phyloP scores from a whole-genome alignment of 116 monocot species.

The Papilionanthe hybrid region DNA sequence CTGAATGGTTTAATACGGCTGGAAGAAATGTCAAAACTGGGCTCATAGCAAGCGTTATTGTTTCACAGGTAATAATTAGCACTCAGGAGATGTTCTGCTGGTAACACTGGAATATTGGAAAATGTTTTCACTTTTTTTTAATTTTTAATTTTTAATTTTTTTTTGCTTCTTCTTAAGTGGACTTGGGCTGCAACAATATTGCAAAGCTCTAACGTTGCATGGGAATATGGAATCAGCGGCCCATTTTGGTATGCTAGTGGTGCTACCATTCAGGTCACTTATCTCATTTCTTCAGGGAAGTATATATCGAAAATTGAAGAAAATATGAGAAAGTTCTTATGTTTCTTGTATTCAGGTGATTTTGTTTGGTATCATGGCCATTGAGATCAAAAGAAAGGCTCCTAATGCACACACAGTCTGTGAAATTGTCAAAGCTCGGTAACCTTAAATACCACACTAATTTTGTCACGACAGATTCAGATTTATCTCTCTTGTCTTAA shows the following conservation, averaged over 20 bases:
- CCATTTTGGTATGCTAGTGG: conserved; percentile 96
- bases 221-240: conserved; percentile 86
- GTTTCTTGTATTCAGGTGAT: conserved; percentile 51
- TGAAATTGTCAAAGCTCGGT: conserved; percentile 91
- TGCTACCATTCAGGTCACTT: conserved; percentile 75
- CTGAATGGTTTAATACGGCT: conserved; percentile 99
- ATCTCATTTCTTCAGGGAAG: not conserved
- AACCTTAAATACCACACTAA: not conserved
- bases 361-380: conserved; percentile 95
- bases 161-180: conserved; percentile 71
- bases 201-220: conserved; percentile 91
- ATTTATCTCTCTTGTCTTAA: not conserved
- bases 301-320: not conserved
- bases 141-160: too few relatives aligned
- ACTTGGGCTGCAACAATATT: conserved; percentile 95
- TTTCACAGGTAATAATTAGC: conserved; percentile 66
- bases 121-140: not conserved
- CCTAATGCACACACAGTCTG: conserved; percentile 92
- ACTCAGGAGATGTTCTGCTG: not conserved
- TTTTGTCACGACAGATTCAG: too few relatives aligned
- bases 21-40: conserved; percentile 96
- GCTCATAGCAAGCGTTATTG: conserved; percentile 95
- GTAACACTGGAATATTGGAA: not conserved
- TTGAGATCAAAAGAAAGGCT: conserved; percentile 96
- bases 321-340: not conserved